These are phyloP conservation scores for Aspergillus baeticus DNA, from an alignment of 495 filamentous ascomycete genomes.

Conservation along the genomic window DNA sequence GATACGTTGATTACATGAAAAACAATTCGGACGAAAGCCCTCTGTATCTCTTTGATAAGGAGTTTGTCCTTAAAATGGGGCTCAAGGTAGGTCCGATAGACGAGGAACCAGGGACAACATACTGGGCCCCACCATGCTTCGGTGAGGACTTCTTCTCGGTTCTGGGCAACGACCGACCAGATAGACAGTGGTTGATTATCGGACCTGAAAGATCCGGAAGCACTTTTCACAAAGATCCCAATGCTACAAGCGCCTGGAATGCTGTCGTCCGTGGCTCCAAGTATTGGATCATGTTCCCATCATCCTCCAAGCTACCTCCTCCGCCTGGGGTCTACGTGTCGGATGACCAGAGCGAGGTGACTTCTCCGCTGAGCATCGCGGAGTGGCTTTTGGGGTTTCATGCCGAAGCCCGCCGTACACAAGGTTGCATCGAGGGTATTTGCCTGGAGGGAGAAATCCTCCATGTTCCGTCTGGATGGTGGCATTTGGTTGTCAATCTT, in stretches of 20 bases:
- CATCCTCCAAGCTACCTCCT: constrained; percentile 56
- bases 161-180: constrained; percentile 76
- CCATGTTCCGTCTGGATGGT: constrained; percentile 93
- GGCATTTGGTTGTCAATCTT: constrained; percentile 93
- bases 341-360: constrained; percentile 90
- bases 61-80: constrained; percentile 85
- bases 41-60: constrained; percentile 86
- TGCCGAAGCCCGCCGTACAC: constrained; percentile 72
- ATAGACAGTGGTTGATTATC: constrained; percentile 90
- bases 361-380: constrained; percentile 88
- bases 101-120: constrained; percentile 52
- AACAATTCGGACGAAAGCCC: constrained; percentile 85
- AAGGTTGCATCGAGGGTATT: constrained; percentile 83
- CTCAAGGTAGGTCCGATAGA: constrained; percentile 56
- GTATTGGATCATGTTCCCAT: constrained; percentile 98
- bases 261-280: constrained; percentile 88
- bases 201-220: constrained; percentile 88
- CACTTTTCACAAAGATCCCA: constrained; percentile 90
- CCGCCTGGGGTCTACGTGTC: constrained; percentile 92
- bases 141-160: constrained; percentile 85
- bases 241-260: constrained; percentile 88
- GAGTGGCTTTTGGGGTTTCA: constrained; percentile 95
- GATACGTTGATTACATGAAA: constrained; percentile 81
- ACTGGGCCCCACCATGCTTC: constrained; percentile 86
- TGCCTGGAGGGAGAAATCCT: constrained; percentile 86